phyloP scores from a whole-genome alignment of 2,329 filamentous ascomycete species.

The Trichophyton simii region DNA sequence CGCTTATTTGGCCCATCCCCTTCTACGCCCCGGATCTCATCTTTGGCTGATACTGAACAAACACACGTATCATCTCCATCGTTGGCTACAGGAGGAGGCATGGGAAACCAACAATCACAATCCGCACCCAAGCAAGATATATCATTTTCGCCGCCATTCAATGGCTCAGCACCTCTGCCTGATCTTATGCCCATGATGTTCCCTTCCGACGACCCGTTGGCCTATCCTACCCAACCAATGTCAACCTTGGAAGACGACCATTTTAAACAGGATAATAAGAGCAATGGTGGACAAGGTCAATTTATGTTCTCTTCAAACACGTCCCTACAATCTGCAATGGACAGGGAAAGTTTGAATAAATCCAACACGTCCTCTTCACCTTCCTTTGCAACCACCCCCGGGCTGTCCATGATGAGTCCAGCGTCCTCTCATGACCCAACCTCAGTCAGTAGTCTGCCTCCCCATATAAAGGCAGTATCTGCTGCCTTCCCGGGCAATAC shows the following conservation, averaged over 20 bases:
- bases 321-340: constrained; percentile 6
- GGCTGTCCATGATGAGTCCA: not conserved
- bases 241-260: constrained; percentile 34
- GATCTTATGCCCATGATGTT: constrained; percentile 42
- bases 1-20: constrained; percentile 5
- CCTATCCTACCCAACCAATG: constrained; percentile 39
- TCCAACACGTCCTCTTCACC: constrained; percentile 8
- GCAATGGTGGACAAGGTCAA: constrained; percentile 4
- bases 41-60: constrained; percentile 7
- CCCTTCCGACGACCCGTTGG: constrained; percentile 39
- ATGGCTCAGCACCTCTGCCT: constrained; percentile 26
- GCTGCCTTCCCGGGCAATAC: constrained; percentile 10
- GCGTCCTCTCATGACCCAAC: constrained; percentile 1
- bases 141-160: constrained; percentile 25
- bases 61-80: constrained; percentile 10
- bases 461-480: constrained; percentile 7
- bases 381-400: constrained; percentile 7
- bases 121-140: constrained; percentile 8
- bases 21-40: constrained; percentile 4
- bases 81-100: constrained; percentile 7
- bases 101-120: constrained; percentile 10
- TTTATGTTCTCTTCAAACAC: constrained; percentile 8
- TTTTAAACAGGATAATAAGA: constrained; percentile 21
- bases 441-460: not conserved
- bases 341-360: not conserved